A percentile compares a stretch with the other conserved stretches of the same genome.
These are phyloP conservation scores for Aspergillus panamensis DNA, from an alignment of 495 filamentous ascomycete genomes.

Conservation along the genomic window DNA sequence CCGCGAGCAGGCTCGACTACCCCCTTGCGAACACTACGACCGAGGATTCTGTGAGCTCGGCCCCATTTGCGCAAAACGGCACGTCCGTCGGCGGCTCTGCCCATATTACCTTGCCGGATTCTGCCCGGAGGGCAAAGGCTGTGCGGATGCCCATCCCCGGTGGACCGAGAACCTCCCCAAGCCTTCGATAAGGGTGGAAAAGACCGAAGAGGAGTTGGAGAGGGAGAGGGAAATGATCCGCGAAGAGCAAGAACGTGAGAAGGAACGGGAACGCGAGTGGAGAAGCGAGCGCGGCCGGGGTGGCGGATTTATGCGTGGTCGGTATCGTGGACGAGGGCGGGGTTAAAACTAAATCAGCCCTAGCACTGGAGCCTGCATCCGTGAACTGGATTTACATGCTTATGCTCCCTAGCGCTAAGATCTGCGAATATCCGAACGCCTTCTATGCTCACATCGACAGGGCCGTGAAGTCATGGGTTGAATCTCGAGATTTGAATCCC, in stretches of 20 bases:
- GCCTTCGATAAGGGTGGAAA: constrained; percentile 61
- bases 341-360: constrained; percentile 25
- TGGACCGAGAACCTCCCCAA: constrained; percentile 71
- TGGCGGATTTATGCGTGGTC: constrained; percentile 48
- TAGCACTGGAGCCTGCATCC: not conserved
- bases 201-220: constrained; percentile 60
- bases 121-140: constrained; percentile 79
- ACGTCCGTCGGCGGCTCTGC: constrained; percentile 72
- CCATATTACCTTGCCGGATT: constrained; percentile 90
- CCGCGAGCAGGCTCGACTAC: constrained; percentile 72
- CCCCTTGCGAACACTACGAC: constrained; percentile 91
- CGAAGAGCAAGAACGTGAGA: constrained; percentile 52
- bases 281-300: constrained; percentile 47
- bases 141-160: constrained; percentile 76
- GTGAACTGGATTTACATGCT: not conserved
- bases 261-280: constrained; percentile 51
- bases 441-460: not conserved
- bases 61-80: constrained; percentile 78
- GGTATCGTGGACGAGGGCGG: constrained; percentile 46
- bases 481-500: too few species aligned
- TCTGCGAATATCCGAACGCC: not conserved
- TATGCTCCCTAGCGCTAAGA: not conserved
- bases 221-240: constrained; percentile 51
- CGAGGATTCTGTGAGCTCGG: constrained; percentile 93
- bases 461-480: not conserved